These are phyloP conservation scores for Peterozyma xylosa DNA, from an alignment of 805 yeast genomes.

Conservation along the genomic window DNA sequence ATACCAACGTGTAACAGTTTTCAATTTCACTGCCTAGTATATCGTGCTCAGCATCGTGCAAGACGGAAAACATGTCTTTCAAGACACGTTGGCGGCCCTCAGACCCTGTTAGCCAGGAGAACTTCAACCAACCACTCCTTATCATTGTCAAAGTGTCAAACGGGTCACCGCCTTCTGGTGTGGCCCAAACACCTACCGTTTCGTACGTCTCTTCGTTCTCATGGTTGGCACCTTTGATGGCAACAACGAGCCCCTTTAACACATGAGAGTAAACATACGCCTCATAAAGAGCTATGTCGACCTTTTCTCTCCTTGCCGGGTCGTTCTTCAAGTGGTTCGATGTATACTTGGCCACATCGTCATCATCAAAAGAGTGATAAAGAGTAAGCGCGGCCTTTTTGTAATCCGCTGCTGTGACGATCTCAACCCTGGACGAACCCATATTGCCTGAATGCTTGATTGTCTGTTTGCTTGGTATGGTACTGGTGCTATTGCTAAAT, in stretches of 20 bases:
- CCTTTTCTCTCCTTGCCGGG: slow-evolving; percentile 20
- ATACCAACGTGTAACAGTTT: slow-evolving; percentile 26
- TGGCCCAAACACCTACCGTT: slow-evolving; percentile 48
- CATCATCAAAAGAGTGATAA: slow-evolving; percentile 24
- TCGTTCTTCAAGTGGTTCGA: slow-evolving; percentile 22
- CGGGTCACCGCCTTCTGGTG: slow-evolving; percentile 31
- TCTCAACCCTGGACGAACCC: slow-evolving; percentile 15
- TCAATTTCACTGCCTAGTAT: slow-evolving; percentile 32
- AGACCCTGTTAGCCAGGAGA: slow-evolving; percentile 41
- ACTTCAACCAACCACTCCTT: slow-evolving; percentile 44
- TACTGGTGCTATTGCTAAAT: not conserved
- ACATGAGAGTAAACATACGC: slow-evolving; percentile 45
- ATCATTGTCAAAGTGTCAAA: slow-evolving; percentile 34
- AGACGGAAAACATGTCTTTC: slow-evolving; percentile 39
- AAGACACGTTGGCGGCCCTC: slow-evolving; percentile 43
- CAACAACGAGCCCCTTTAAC: slow-evolving; percentile 40
- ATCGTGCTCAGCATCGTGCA: slow-evolving; percentile 40
- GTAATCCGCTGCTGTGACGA: slow-evolving; percentile 20
- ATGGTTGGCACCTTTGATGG: slow-evolving; percentile 34
- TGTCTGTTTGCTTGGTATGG: not conserved
- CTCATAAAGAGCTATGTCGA: slow-evolving; percentile 38
- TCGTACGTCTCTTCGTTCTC: slow-evolving; percentile 30
- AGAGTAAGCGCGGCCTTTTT: slow-evolving; percentile 27
- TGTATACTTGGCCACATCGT: slow-evolving; percentile 22
- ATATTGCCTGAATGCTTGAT: not conserved